These are phyloP conservation scores for Cladosporium sp. DNA, from an alignment of 2,329 filamentous ascomycete genomes.

Conservation along the genomic window DNA sequence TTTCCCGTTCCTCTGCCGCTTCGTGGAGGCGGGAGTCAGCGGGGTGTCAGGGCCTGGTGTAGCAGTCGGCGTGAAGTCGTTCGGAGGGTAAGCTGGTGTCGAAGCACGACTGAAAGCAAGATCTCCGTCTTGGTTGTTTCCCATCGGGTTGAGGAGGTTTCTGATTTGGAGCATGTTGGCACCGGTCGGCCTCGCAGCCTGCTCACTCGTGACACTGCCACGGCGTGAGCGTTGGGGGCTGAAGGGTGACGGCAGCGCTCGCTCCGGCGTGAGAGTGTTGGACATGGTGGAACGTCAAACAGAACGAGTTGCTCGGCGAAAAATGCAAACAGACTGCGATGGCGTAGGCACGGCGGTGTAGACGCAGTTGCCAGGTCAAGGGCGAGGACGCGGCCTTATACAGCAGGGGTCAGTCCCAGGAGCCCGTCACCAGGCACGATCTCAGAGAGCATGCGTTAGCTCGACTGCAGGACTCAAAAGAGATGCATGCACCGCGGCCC, in stretches of 20 bases:
- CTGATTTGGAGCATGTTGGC: conserved; percentile 38
- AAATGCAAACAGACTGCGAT: neutral
- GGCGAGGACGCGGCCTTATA: conserved; percentile 23
- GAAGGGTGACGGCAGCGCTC: conserved; percentile 18
- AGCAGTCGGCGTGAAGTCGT: conserved; percentile 20
- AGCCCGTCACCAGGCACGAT: conserved; percentile 10
- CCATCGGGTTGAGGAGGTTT: conserved; percentile 37
- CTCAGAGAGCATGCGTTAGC: conserved; percentile 1
- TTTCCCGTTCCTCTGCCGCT: conserved; percentile 58
- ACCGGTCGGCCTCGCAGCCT: conserved; percentile 15
- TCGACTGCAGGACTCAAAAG: conserved; percentile 13
- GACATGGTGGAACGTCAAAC: conserved; percentile 18
- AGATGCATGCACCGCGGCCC: conserved; percentile 17
- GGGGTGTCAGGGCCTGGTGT: conserved; percentile 24
- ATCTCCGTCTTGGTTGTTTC: conserved; percentile 18
- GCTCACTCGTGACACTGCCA: conserved; percentile 17
- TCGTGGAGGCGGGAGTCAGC: conserved; percentile 21
- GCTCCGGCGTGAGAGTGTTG: conserved; percentile 13
- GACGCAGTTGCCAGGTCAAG: conserved; percentile 11
- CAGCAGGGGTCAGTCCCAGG: conserved; percentile 17
- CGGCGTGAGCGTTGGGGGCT: conserved; percentile 13
- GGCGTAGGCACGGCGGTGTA: conserved; percentile 16
- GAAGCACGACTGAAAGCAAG: conserved; percentile 20
- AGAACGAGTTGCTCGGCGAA: neutral
- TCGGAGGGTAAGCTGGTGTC: conserved; percentile 24